These are phyloP conservation scores for Plectosphaerella sp. DNA, from an alignment of 2,329 filamentous ascomycete genomes.

Conservation along the genomic window DNA sequence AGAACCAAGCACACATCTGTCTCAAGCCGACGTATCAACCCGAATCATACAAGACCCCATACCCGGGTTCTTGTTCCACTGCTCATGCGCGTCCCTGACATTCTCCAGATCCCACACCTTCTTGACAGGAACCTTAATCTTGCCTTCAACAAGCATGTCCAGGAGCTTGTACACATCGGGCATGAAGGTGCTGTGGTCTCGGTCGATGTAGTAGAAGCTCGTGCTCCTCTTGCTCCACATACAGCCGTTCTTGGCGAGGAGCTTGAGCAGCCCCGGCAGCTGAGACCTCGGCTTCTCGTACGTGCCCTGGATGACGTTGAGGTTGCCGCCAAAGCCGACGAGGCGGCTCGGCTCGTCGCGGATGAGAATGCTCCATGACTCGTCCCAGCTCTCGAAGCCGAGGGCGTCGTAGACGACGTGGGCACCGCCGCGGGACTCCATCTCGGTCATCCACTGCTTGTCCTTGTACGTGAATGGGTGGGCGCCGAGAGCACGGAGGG, in stretches of 20 bases:
- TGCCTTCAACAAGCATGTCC: conserved; percentile 20
- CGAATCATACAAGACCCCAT: conserved; percentile 18
- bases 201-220: conserved; percentile 27
- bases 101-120: conserved; percentile 33
- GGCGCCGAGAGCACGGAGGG: conserved; percentile 29
- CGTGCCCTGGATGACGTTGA: conserved; percentile 16
- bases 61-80: conserved; percentile 20
- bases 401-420: conserved; percentile 43
- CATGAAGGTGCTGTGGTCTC: conserved; percentile 24
- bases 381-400: conserved; percentile 44
- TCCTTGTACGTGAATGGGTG: conserved; percentile 40
- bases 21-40: conserved; percentile 3
- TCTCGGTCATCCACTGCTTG: conserved; percentile 42
- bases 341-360: conserved; percentile 22
- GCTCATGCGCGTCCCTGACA: conserved; percentile 27
- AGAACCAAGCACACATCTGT: too few species aligned
- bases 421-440: conserved; percentile 38
- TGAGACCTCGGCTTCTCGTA: conserved; percentile 24
- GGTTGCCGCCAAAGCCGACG: conserved; percentile 31
- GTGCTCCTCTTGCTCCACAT: conserved; percentile 18
- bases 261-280: conserved; percentile 22
- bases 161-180: conserved; percentile 23
- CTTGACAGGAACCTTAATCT: conserved; percentile 29
- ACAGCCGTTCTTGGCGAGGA: conserved; percentile 17
- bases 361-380: conserved; percentile 39